Base-by-base conservation (phyloP, 2,329 filamentous ascomycete species). In the Ambrosiella xylebori region DNA sequence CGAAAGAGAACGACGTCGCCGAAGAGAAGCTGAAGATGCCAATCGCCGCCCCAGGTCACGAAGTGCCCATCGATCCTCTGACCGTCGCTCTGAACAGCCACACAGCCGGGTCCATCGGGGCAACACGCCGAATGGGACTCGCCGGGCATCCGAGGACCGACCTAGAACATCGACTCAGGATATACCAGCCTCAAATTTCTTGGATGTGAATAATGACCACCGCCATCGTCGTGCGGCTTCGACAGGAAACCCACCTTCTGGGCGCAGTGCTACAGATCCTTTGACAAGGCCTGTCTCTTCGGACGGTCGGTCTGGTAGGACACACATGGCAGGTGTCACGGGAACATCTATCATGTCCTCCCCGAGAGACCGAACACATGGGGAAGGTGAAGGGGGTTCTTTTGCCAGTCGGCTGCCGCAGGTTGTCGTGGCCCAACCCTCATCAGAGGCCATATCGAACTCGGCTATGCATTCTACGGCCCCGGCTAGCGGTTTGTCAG, bases 271-370 rank as follows among this genome's bases (percentile, higher is more conserved):
- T 6, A 81, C 78, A 5, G 68, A 75, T 1, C 75, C 78, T 2
- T 64, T 71, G 15, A 69, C 70, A 55, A 67, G 70, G 13, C 67
- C 71, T 1, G 66, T 73, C 45, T 65, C 72, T 36, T 71, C 76
- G 11, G 65, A 71, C 35, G 71, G 74, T 56, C 75, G 76, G 47
- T 76, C 79, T 11, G 73, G 78, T 19, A 76, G 78, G 19, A 87
- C 85, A 15, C 78, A 82, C 52, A 85, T 80, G 1, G 39, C 5
- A 2, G n/a, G 11, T 41, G 39, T n/a, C 39, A 41, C 11, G 11
- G n/a, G 39, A 11, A n/a, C 39, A 12, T 12, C 39, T 11, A 41
- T 4, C 39, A 4, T 41, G 39, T 41, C 39, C 11, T n/a, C 39
- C 39, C 39, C 69, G 61, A 73, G 4, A 71, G 73, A 17, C 17